phyloP scores from a whole-genome alignment of 148 eudicot species.

The Rhododendron simsii region DNA sequence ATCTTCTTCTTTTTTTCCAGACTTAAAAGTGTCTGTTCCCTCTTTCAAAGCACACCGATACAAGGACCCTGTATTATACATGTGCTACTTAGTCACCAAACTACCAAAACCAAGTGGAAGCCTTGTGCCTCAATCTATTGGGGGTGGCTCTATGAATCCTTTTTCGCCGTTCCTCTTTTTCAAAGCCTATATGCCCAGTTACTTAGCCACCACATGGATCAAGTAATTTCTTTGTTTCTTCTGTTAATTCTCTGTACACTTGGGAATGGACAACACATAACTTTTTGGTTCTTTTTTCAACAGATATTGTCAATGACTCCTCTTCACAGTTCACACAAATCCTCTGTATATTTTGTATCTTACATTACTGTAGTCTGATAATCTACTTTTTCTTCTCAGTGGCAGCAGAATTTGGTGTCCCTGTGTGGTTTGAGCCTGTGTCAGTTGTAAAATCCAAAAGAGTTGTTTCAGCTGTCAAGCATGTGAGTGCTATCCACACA shows the following conservation, averaged over 20 bases:
- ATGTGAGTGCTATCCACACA: slow-evolving; percentile 47
- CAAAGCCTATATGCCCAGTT: neutral
- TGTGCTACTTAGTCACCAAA: neutral
- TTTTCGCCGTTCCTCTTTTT: neutral
- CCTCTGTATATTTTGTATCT: neutral
- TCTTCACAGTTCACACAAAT: neutral
- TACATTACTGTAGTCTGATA: neutral
- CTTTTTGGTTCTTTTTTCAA: neutral
- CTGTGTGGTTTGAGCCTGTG: slow-evolving; percentile 99
- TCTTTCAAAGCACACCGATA: neutral
- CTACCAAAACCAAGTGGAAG: neutral
- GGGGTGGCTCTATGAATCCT: neutral
- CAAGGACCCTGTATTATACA: neutral
- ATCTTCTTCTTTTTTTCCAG: neutral
- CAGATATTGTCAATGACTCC: neutral
- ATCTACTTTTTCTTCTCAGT: slow-evolving; percentile 39
- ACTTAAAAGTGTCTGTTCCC: neutral
- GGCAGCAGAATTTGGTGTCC: slow-evolving; percentile 59
- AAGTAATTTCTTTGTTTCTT: neutral
- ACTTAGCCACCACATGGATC: neutral
- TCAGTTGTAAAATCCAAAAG: slow-evolving; percentile 84
- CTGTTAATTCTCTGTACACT: neutral
- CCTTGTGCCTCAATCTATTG: neutral
- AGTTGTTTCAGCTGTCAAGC: slow-evolving; percentile 56
- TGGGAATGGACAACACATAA: neutral